These are phyloP conservation scores for Ceratocystis colombiana DNA, from an alignment of 2,329 filamentous ascomycete species.

Conservation along the genomic window DNA sequence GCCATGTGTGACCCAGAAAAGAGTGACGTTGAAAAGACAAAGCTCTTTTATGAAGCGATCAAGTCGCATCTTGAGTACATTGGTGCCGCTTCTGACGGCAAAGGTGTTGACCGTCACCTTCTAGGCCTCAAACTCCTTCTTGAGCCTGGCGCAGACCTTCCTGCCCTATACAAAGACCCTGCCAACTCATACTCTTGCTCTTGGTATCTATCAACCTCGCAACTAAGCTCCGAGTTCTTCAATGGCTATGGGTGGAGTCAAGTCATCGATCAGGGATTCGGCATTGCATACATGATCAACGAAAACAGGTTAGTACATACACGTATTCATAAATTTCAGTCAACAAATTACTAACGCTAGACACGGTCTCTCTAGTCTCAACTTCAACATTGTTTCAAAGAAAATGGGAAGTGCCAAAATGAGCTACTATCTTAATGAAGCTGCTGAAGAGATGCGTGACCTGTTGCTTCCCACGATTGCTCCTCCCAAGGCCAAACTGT, in stretches of 20 bases:
- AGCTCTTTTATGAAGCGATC: conserved; percentile 73
- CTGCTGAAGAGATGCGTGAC: conserved; percentile 79
- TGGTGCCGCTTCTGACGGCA: conserved; percentile 74
- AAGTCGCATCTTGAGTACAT: conserved; percentile 85
- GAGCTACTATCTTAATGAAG: conserved; percentile 93
- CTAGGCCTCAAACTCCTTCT: conserved; percentile 92
- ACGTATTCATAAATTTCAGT: neutral
- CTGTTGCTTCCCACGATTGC: conserved; percentile 72
- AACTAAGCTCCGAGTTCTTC: conserved; percentile 93
- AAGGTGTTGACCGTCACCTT: conserved; percentile 91
- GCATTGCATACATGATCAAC: conserved; percentile 99
- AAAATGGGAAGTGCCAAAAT: conserved; percentile 80
- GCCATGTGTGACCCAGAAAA: conserved; percentile 64
- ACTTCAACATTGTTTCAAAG: conserved; percentile 98
- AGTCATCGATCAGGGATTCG: conserved; percentile 90
- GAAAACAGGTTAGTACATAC: conserved; percentile 55
- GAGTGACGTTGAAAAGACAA: conserved; percentile 54
- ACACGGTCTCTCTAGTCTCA: conserved; percentile 49
- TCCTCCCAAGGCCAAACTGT: conserved; percentile 77
- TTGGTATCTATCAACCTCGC: conserved; percentile 83
- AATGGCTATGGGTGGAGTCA: conserved; percentile 99
- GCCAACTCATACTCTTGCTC: conserved; percentile 72
- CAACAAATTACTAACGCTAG: neutral
- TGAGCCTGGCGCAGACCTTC: conserved; percentile 67
- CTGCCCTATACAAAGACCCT: conserved; percentile 76